These are phyloP conservation scores for Lachnellula hyalina DNA, from an alignment of 2,329 filamentous ascomycete genomes.

Conservation along the genomic window DNA sequence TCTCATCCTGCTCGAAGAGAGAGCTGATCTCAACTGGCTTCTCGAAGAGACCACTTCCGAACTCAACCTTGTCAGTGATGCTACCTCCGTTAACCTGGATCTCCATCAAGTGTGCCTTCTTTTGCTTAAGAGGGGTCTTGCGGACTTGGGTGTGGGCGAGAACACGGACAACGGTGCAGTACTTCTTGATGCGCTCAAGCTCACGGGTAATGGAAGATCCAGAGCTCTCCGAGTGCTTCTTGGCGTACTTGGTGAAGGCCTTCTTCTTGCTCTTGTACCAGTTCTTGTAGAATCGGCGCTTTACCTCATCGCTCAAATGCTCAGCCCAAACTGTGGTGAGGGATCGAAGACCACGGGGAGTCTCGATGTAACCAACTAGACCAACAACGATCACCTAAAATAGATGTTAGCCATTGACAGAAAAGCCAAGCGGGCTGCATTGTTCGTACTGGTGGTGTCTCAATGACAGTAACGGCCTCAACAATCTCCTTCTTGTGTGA, in stretches of 20 bases:
- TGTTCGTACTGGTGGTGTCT: conserved; percentile 92
- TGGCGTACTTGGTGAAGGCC: conserved; percentile 99
- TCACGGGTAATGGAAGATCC: conserved; percentile 90
- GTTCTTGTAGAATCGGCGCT: conserved; percentile 99
- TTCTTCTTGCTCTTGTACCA: conserved; percentile 99
- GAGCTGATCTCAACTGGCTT: conserved; percentile 90
- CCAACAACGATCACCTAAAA: conserved; percentile 97
- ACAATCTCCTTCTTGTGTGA: conserved; percentile 98
- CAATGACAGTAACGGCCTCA: conserved; percentile 81
- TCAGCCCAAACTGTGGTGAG: conserved; percentile 99
- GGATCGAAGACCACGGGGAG: conserved; percentile 96
- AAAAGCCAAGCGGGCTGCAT: conserved; percentile 73
- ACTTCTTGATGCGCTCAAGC: conserved; percentile 99
- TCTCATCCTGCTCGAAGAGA: conserved; percentile 99
- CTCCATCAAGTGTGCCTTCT: conserved; percentile 99
- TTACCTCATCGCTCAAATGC: conserved; percentile 97
- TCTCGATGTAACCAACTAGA: conserved; percentile 99
- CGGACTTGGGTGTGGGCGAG: conserved; percentile 99
- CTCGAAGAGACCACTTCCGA: conserved; percentile 95
- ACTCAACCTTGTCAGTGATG: conserved; percentile 93
- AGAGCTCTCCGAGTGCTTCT: conserved; percentile 96
- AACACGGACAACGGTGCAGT: conserved; percentile 98
- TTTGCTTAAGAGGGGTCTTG: conserved; percentile 99
- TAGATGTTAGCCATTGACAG: conserved; percentile 67
- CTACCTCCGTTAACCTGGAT: conserved; percentile 99